Evolutionary conservation across 1,284 basidiomycete genomes (phyloP).

Genomic region (Puccinia hordei): DNA sequence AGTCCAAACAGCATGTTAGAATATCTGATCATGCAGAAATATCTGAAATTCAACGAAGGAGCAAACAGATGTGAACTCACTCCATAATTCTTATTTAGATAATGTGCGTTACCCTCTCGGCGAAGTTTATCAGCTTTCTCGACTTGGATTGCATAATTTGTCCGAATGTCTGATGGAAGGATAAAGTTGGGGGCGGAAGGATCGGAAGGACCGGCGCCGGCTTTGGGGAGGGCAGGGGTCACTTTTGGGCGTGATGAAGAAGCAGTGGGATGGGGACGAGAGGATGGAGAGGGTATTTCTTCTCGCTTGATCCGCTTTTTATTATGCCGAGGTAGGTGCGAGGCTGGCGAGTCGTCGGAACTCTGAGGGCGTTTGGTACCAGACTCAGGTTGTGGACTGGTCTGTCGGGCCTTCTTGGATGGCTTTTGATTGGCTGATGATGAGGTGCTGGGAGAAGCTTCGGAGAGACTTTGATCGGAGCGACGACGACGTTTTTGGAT

Average conservation of each 20-base stretch:
- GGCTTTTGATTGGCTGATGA: background rate
- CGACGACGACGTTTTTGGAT: slow-evolving; percentile 7
- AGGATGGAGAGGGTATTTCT: background rate
- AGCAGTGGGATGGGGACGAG: background rate
- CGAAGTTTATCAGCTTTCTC: slow-evolving; percentile 7
- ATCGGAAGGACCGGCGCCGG: background rate
- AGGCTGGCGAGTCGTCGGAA: background rate
- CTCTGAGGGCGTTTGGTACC: background rate
- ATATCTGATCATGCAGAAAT: background rate
- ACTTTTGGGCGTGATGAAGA: background rate
- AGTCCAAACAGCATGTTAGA: background rate
- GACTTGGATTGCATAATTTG: slow-evolving; percentile 8
- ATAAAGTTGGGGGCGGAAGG: slow-evolving; percentile 8
- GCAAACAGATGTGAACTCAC: background rate
- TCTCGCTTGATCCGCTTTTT: background rate
- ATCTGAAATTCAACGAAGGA: background rate
- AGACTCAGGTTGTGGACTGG: background rate
- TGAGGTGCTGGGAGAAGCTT: background rate
- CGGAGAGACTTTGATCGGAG: slow-evolving; percentile 4
- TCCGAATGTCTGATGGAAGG: background rate
- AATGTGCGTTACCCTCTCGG: slow-evolving; percentile 2
- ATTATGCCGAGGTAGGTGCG: background rate
- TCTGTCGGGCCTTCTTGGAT: slow-evolving; percentile 1
- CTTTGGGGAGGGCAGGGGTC: background rate
- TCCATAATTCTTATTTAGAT: slow-evolving; percentile 1